Evolutionary conservation across 2,329 filamentous ascomycete genomes (phyloP).

Genomic region (Phyllosticta citrichinensis): DNA sequence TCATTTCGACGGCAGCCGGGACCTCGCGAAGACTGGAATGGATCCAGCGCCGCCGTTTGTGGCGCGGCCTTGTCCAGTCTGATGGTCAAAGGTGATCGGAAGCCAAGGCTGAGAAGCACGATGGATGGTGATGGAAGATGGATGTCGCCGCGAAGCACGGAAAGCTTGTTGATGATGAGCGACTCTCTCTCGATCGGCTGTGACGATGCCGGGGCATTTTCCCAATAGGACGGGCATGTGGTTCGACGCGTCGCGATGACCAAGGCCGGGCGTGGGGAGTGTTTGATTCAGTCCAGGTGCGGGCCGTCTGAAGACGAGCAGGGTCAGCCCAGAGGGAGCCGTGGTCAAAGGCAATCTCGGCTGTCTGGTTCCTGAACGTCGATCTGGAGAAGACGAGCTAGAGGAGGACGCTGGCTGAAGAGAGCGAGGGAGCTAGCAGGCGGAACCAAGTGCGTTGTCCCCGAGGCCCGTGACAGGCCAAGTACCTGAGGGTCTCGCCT

Average conservation of each 20-base stretch:
- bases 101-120: no score
- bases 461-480: slow-evolving; percentile 22
- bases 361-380: slow-evolving; percentile 23
- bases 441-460: slow-evolving; percentile 28
- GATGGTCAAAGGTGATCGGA: no score
- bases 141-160: not conserved
- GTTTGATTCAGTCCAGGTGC: slow-evolving; percentile 13
- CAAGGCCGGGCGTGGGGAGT: slow-evolving; percentile 5
- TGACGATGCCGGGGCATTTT: not conserved
- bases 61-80: not conserved
- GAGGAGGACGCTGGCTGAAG: not conserved
- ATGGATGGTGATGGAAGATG: not conserved
- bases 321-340: slow-evolving; percentile 18
- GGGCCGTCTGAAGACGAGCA: slow-evolving; percentile 16
- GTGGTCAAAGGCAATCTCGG: slow-evolving; percentile 18
- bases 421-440: slow-evolving; percentile 17
- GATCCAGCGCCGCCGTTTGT: slow-evolving; percentile 8
- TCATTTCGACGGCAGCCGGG: slow-evolving; percentile 10
- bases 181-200: not conserved
- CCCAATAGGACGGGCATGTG: not conserved
- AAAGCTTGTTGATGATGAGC: not conserved
- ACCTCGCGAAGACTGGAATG: slow-evolving; percentile 2
- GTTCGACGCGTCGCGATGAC: not conserved
- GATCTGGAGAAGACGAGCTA: slow-evolving; percentile 16
- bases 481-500: slow-evolving; percentile 9